Conservation (phyloP, 2,329 filamentous ascomycete species). For the Fusarium multiceps region DNA sequence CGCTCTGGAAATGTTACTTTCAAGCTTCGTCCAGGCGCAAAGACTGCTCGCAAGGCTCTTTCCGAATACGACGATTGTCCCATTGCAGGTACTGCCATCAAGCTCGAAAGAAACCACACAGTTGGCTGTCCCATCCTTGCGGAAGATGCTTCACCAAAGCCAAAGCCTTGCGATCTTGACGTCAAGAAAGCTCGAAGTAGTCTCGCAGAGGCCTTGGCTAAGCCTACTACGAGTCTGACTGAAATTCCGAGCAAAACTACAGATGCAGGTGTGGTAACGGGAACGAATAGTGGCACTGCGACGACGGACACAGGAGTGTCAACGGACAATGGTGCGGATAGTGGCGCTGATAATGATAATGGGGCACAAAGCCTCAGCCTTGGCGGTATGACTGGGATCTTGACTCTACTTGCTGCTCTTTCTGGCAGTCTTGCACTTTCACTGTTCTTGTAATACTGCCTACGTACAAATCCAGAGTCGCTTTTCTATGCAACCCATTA, state of each 20-base stretch:
- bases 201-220: constrained; percentile 20
- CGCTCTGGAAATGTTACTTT: constrained; percentile 14
- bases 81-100: constrained; percentile 15
- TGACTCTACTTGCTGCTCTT: not conserved
- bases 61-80: constrained; percentile 18
- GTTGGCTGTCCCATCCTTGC: constrained; percentile 24
- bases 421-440: not conserved
- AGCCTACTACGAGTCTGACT: constrained; percentile 29
- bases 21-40: constrained; percentile 12
- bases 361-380: not conserved
- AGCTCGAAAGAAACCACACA: constrained; percentile 20
- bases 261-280: constrained; percentile 46
- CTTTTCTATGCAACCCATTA: accelerated
- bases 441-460: not conserved
- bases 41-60: constrained; percentile 10
- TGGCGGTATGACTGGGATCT: not conserved
- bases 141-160: constrained; percentile 11
- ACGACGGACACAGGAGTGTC: constrained; percentile 58
- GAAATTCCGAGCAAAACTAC: constrained; percentile 8
- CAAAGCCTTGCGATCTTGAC: constrained; percentile 21
- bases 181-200: constrained; percentile 18
- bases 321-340: constrained; percentile 53
- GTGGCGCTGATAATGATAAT: not conserved
- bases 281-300: not conserved
- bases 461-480: not conserved